Conservation (phyloP, 208 protist genomes). For the Leishmania tropica region DNA sequence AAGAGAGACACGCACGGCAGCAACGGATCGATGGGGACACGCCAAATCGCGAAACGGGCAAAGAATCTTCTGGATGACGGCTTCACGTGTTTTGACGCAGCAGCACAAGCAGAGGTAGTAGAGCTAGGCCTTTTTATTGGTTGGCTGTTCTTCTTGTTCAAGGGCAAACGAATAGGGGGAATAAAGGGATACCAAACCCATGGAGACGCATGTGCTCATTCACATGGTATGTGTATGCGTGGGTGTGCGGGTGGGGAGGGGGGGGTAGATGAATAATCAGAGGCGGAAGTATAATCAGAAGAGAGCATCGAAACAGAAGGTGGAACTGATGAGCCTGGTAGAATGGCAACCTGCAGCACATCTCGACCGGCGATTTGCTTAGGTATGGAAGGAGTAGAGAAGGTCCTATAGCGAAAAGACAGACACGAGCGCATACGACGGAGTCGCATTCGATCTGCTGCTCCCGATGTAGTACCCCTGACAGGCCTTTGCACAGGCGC, state of each 20-base stretch:
- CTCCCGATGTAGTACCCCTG: not conserved
- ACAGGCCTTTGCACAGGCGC: not conserved
- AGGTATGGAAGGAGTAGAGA: not conserved
- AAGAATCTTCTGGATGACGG: not conserved
- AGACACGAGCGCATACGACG: not conserved
- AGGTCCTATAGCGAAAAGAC: not conserved
- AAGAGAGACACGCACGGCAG: conserved; percentile 4
- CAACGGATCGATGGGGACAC: not conserved
- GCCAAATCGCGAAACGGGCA: not conserved
- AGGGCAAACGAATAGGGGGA: not conserved
- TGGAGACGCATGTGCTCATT: not conserved
- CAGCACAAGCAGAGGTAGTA: not conserved
- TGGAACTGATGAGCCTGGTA: not conserved
- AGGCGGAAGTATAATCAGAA: not conserved
- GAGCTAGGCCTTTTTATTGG: not conserved
- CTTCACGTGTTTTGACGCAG: not conserved
- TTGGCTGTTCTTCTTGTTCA: not conserved
- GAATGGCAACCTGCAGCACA: not conserved
- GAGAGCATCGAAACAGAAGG: not conserved
- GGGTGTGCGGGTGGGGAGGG: not conserved
- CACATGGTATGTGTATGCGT: not conserved
- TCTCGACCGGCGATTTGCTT: not conserved
- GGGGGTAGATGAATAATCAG: too few relatives aligned
- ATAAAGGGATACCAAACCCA: not conserved
- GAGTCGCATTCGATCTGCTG: not conserved